These are phyloP conservation scores for Sindora glabra DNA, from an alignment of 306 rosid species.

Conservation along the genomic window DNA sequence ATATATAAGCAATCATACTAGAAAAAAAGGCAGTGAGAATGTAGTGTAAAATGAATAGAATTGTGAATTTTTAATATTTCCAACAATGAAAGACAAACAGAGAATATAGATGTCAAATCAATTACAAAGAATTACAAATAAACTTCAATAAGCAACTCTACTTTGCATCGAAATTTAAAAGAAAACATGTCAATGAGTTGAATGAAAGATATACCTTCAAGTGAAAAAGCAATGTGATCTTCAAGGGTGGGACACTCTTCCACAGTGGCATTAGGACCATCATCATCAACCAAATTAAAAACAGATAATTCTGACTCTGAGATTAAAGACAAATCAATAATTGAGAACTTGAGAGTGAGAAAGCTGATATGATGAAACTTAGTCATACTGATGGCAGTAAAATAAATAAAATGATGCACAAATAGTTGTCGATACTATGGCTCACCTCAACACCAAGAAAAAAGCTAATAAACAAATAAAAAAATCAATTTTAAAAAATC, in stretches of 20 bases:
- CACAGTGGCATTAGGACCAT: constrained; percentile 34
- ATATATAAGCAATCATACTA: constrained; percentile 4
- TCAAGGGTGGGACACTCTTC: constrained; percentile 47
- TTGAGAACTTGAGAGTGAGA: neutral
- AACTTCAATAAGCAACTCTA: neutral
- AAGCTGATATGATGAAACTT: neutral
- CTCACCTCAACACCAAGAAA: constrained; percentile 10
- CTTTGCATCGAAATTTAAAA: constrained; percentile 8
- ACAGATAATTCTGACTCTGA: constrained; percentile 61
- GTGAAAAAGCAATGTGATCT: constrained; percentile 90
- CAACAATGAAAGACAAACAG: neutral
- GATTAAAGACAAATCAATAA: constrained; percentile 15
- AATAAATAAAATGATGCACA: neutral
- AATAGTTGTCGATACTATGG: neutral
- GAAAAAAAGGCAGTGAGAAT: neutral
- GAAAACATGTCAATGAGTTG: neutral
- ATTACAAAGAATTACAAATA: neutral
- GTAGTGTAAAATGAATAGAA: neutral
- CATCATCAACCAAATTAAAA: constrained; percentile 66
- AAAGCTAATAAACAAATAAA: constrained; percentile 4
- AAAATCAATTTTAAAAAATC: too few relatives aligned
- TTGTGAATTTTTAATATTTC: neutral
- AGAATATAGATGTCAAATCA: constrained; percentile 9
- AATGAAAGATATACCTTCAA: constrained; percentile 50
- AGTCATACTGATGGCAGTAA: neutral